Percentiles rank a stretch among this genome's conserved stretches.
phyloP scores from a whole-genome alignment of 2,329 filamentous ascomycete species.

The Fusarium tricinctum region DNA sequence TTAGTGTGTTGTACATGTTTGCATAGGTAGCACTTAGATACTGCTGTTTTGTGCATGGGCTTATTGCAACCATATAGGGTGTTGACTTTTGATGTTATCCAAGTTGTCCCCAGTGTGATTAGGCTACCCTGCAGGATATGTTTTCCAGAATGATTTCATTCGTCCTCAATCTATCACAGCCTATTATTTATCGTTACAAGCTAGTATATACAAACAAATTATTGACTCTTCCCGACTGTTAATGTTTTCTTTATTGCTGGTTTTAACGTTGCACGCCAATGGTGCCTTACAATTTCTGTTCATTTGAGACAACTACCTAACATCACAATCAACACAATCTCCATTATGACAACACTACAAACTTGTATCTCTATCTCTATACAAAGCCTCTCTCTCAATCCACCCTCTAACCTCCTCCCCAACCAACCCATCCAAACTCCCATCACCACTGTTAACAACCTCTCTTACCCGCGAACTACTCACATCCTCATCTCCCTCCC shows the following conservation, averaged over 20 bases:
- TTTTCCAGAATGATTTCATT: neutral
- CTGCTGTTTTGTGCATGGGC: neutral
- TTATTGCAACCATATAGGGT: neutral
- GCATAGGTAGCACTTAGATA: neutral
- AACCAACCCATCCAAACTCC: conserved; percentile 67
- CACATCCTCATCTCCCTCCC: conserved; percentile 60
- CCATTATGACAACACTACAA: neutral
- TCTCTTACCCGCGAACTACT: conserved; percentile 75
- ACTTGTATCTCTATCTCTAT: conserved; percentile 55
- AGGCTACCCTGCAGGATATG: neutral
- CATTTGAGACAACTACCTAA: too few species aligned
- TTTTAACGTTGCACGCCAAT: too few species aligned
- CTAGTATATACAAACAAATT: too few species aligned
- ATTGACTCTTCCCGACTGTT: too few species aligned
- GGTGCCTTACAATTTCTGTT: too few species aligned
- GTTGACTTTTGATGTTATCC: neutral
- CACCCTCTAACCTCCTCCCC: conserved; percentile 69
- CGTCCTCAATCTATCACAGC: too few species aligned
- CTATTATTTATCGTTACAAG: too few species aligned
- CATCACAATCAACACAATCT: neutral
- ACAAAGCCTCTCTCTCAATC: conserved; percentile 70
- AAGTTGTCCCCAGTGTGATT: neutral
- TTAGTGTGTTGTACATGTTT: neutral
- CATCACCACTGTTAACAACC: conserved; percentile 65
- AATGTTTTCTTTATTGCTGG: too few species aligned